phyloP scores from a whole-genome alignment of 345 rosid genomes.

The Corchorus olitorius region DNA sequence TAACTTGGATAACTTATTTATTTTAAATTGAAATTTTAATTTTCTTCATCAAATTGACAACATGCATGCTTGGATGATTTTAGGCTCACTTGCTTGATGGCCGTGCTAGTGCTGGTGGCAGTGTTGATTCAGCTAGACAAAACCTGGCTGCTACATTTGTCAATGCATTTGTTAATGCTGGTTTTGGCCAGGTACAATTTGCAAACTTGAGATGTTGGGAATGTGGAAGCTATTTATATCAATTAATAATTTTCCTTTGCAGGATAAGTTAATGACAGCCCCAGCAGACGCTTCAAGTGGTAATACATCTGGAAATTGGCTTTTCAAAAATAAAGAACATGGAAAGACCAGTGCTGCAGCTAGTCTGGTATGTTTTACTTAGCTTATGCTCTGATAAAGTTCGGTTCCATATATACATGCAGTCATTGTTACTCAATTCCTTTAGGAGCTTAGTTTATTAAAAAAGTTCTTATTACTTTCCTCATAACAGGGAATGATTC shows the following conservation, averaged over 20 bases:
- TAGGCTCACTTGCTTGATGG: constrained; percentile 98
- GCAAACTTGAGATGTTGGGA: constrained; percentile 15
- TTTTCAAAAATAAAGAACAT: constrained; percentile 94
- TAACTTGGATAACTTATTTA: too few relatives aligned
- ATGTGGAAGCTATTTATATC: constrained; percentile 13
- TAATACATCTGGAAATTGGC: constrained; percentile 82
- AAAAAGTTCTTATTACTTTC: constrained; percentile 19
- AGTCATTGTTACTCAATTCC: not conserved
- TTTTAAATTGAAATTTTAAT: not conserved
- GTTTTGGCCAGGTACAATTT: constrained; percentile 81
- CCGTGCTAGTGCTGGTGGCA: constrained; percentile 70
- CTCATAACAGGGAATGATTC: constrained; percentile 77
- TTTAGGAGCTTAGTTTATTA: constrained; percentile 13
- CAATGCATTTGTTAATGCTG: constrained; percentile 96
- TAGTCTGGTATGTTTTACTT: constrained; percentile 65
- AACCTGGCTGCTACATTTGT: constrained; percentile 96
- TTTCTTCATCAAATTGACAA: constrained; percentile 22
- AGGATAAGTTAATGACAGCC: constrained; percentile 94
- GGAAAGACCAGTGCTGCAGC: constrained; percentile 96
- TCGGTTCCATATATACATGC: not conserved
- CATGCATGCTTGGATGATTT: constrained; percentile 15
- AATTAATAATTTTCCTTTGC: constrained; percentile 24
- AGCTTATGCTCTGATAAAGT: constrained; percentile 11
- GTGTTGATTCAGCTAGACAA: constrained; percentile 91
- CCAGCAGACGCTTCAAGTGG: constrained; percentile 70